These are phyloP conservation scores for Sutorius eximius DNA, from an alignment of 1,284 basidiomycete species.

Conservation along the genomic window DNA sequence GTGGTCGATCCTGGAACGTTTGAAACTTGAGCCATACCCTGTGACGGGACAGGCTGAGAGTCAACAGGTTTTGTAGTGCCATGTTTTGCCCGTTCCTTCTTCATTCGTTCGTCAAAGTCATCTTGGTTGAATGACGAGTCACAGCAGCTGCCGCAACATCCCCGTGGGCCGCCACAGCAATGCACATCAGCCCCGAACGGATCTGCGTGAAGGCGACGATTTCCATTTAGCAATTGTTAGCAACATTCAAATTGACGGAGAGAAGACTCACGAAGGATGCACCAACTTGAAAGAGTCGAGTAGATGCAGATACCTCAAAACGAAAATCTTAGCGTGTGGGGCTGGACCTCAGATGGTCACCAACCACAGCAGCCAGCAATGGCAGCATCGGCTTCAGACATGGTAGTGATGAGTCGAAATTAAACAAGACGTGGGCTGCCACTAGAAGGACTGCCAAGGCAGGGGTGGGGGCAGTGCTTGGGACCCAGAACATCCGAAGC, in stretches of 20 bases:
- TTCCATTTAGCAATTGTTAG: background rate
- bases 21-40: constrained; percentile 18
- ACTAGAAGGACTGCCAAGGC: no score
- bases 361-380: constrained; percentile 27
- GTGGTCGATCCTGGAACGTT: constrained; percentile 4
- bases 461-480: no score
- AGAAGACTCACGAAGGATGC: constrained; percentile 26
- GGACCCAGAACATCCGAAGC: no score
- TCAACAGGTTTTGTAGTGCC: constrained; percentile 9
- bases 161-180: constrained; percentile 31
- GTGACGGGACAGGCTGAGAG: constrained; percentile 27
- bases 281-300: constrained; percentile 25
- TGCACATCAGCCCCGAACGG: constrained; percentile 23
- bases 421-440: no score
- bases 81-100: constrained; percentile 20
- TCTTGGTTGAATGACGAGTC: constrained; percentile 33
- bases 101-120: constrained; percentile 33
- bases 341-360: background rate
- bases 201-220: constrained; percentile 9
- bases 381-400: background rate
- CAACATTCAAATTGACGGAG: background rate
- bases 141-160: constrained; percentile 32
- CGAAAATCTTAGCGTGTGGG: background rate
- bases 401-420: no score
- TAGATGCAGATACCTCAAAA: constrained; percentile 18